Conservation (phyloP, 2,329 filamentous ascomycete genomes). For the Sporothrix pallida region DNA sequence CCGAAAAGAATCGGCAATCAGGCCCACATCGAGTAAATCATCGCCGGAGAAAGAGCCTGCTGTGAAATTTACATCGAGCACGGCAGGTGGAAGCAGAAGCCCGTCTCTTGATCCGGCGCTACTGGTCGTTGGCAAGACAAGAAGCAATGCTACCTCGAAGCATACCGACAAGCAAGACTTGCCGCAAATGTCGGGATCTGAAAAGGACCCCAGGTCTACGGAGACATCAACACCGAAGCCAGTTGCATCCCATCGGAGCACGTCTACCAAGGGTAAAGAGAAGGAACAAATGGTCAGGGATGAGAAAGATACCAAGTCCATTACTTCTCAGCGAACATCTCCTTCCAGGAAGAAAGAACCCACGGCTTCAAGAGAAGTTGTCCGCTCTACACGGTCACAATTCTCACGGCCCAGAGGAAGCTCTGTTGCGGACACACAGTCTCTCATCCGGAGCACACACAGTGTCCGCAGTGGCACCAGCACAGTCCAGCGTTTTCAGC, state of each 20-base stretch:
- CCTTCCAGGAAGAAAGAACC: neutral
- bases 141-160: neutral
- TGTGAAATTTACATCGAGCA: neutral
- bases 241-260: neutral
- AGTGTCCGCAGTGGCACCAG: neutral
- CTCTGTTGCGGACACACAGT: neutral
- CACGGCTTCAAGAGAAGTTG: neutral
- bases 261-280: neutral
- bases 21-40: neutral
- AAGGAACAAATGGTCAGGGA: neutral
- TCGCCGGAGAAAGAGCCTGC: neutral
- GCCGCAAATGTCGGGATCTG: no score
- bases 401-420: neutral
- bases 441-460: neutral
- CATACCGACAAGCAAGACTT: neutral
- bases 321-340: neutral
- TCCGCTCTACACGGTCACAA: neutral
- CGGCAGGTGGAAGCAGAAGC: neutral
- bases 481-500: neutral
- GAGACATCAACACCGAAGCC: neutral
- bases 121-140: neutral
- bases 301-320: neutral
- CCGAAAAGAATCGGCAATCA: neutral
- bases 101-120: neutral
- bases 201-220: neutral